phyloP scores from a whole-genome alignment of 208 protist genomes.

The Leishmania major region DNA sequence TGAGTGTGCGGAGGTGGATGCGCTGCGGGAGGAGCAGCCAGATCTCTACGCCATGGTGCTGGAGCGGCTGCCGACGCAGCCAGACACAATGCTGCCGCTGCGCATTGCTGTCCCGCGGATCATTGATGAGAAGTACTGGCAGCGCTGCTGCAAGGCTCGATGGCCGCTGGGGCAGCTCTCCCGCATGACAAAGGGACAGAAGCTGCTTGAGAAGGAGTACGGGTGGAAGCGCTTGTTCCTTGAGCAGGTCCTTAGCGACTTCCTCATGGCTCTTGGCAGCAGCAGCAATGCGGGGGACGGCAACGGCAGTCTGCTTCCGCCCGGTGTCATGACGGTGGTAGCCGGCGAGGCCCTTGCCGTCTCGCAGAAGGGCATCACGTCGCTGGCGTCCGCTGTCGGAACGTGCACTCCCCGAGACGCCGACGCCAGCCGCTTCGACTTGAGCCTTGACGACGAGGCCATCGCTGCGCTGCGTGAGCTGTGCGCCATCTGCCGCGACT shows the following conservation, averaged over 20 bases:
- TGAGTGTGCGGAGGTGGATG: constrained; percentile 56
- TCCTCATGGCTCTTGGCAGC: constrained; percentile 58
- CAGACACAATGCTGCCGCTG: constrained; percentile 47
- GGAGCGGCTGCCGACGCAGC: constrained; percentile 50
- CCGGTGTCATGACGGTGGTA: background rate
- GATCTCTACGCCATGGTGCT: constrained; percentile 78
- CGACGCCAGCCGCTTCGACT: constrained; percentile 26
- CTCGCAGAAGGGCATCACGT: background rate
- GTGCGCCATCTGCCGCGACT: constrained; percentile 72
- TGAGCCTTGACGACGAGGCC: constrained; percentile 30
- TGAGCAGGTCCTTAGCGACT: constrained; percentile 77
- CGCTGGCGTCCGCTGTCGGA: background rate
- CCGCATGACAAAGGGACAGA: constrained; percentile 32
- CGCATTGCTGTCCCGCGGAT: constrained; percentile 50
- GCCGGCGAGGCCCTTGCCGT: background rate
- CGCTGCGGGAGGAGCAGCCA: constrained; percentile 42
- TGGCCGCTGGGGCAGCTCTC: constrained; percentile 88
- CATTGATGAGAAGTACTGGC: constrained; percentile 60
- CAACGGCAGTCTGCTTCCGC: constrained; percentile 13
- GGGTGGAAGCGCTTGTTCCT: constrained; percentile 90
- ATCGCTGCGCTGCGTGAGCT: constrained; percentile 46
- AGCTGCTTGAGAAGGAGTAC: constrained; percentile 39
- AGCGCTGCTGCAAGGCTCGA: constrained; percentile 68
- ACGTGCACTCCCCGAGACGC: constrained; percentile 24
- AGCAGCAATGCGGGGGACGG: constrained; percentile 1